These are phyloP conservation scores for Fusarium sp. DNA, from an alignment of 2,329 filamentous ascomycete genomes.

Conservation along the genomic window DNA sequence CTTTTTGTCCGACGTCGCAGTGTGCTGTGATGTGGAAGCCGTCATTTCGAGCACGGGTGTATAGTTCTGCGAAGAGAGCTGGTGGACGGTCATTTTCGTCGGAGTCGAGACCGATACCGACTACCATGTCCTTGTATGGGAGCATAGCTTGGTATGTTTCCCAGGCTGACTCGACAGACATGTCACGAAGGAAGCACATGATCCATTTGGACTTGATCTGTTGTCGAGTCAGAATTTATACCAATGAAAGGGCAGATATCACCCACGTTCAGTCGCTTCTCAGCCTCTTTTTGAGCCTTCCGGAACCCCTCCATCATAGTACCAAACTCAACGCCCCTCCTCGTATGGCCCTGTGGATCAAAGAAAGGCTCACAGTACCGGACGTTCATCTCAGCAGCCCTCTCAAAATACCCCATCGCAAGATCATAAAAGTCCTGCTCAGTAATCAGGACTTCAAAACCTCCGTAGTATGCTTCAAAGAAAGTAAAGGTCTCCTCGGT, in stretches of 20 bases:
- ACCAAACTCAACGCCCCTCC: constrained; percentile 68
- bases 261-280: constrained; percentile 1
- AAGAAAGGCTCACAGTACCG: constrained; percentile 82
- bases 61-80: constrained; percentile 56
- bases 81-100: constrained; percentile 57
- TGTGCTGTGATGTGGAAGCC: constrained; percentile 62
- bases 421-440: constrained; percentile 75
- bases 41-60: constrained; percentile 49
- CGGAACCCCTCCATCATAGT: constrained; percentile 72
- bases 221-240: rapidly evolving
- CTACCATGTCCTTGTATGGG: constrained; percentile 53
- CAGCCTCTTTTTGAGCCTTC: constrained; percentile 67
- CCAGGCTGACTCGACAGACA: constrained; percentile 77
- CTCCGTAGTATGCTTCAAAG: constrained; percentile 79
- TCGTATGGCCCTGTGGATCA: constrained; percentile 78
- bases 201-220: constrained; percentile 65
- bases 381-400: constrained; percentile 71
- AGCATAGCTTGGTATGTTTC: constrained; percentile 61
- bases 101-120: constrained; percentile 59
- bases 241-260: rapidly evolving
- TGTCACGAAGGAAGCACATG: constrained; percentile 76
- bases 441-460: constrained; percentile 77
- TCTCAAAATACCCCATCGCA: constrained; percentile 75
- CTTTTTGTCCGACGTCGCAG: constrained; percentile 62
- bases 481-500: constrained; percentile 54